phyloP scores from a whole-genome alignment of 352 stramenopile genomes.

The Pythium periplocum region DNA sequence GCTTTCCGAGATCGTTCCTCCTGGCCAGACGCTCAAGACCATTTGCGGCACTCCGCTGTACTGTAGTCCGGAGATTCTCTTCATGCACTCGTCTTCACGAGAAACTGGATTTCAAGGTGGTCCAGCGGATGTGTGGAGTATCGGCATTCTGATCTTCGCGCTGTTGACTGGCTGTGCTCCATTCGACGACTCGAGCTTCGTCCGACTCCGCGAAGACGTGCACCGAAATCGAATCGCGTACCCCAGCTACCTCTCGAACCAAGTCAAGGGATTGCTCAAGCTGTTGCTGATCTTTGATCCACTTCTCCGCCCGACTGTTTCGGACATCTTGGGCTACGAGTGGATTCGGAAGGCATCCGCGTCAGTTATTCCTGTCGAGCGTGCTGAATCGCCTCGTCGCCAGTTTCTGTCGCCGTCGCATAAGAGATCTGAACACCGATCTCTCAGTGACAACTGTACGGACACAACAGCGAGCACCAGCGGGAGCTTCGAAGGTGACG shows the following conservation, averaged over 20 bases:
- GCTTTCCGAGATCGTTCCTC: constrained; percentile 83
- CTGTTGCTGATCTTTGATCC: constrained; percentile 58
- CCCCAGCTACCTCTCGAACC: constrained; percentile 50
- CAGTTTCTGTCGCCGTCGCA: constrained; percentile 1
- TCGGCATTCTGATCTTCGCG: constrained; percentile 76
- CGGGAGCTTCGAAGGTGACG: constrained; percentile 36
- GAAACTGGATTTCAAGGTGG: constrained; percentile 47
- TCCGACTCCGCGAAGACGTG: constrained; percentile 54
- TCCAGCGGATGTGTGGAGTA: constrained; percentile 73
- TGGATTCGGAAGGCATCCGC: constrained; percentile 37
- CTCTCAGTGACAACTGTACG: constrained; percentile 33
- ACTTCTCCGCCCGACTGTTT: constrained; percentile 46
- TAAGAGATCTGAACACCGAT: constrained; percentile 14
- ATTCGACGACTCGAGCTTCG: constrained; percentile 76
- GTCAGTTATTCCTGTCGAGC: constrained; percentile 5
- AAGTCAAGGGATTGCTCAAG: constrained; percentile 64
- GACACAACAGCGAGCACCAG: constrained; percentile 56
- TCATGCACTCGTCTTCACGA: constrained; percentile 38
- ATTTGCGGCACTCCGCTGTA: constrained; percentile 81
- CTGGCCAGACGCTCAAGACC: constrained; percentile 59
- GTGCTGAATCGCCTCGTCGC: not conserved
- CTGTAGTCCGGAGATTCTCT: constrained; percentile 75
- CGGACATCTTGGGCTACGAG: constrained; percentile 51
- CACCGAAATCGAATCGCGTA: constrained; percentile 67
- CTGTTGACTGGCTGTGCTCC: constrained; percentile 76